These are phyloP conservation scores for Phytophthora pseudosyringae DNA, from an alignment of 352 stramenopile species.

Conservation along the genomic window DNA sequence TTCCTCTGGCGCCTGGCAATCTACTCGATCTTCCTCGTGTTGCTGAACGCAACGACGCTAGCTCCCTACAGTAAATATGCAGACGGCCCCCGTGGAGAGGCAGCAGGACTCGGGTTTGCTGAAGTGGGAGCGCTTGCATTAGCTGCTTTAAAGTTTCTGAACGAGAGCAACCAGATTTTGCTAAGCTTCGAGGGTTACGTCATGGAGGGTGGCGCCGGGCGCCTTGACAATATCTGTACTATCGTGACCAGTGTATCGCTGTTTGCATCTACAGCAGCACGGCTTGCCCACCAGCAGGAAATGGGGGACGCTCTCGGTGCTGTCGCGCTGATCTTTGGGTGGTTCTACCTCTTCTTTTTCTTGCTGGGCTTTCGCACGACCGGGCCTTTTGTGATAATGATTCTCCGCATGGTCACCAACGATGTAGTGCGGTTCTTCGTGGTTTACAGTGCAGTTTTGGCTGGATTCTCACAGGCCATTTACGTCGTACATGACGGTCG, in stretches of 20 bases:
- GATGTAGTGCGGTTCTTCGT: constrained; percentile 68
- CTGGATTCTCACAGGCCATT: constrained; percentile 59
- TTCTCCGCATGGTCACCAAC: constrained; percentile 64
- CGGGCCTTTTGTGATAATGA: constrained; percentile 75
- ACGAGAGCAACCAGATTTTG: constrained; percentile 58
- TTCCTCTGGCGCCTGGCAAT: constrained; percentile 48
- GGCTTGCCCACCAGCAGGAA: constrained; percentile 28
- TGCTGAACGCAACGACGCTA: constrained; percentile 59
- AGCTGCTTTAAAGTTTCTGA: constrained; percentile 52
- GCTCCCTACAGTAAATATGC: constrained; percentile 47
- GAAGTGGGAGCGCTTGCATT: constrained; percentile 41
- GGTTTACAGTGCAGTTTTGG: constrained; percentile 61
- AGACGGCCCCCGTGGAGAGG: constrained; percentile 16
- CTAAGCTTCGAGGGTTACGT: constrained; percentile 51
- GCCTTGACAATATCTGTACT: constrained; percentile 67
- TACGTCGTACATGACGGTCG: constrained; percentile 63
- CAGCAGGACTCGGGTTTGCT: constrained; percentile 37
- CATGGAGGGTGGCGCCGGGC: constrained; percentile 47
- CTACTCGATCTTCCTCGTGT: constrained; percentile 45
- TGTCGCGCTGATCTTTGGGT: constrained; percentile 58
- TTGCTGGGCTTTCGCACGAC: constrained; percentile 66
- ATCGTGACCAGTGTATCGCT: constrained; percentile 46
- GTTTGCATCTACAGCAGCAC: constrained; percentile 37
- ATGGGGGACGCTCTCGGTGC: constrained; percentile 51
- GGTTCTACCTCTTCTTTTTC: constrained; percentile 78